Conservation (phyloP, 257 asterid species). For the Leptodermis oblonga region DNA sequence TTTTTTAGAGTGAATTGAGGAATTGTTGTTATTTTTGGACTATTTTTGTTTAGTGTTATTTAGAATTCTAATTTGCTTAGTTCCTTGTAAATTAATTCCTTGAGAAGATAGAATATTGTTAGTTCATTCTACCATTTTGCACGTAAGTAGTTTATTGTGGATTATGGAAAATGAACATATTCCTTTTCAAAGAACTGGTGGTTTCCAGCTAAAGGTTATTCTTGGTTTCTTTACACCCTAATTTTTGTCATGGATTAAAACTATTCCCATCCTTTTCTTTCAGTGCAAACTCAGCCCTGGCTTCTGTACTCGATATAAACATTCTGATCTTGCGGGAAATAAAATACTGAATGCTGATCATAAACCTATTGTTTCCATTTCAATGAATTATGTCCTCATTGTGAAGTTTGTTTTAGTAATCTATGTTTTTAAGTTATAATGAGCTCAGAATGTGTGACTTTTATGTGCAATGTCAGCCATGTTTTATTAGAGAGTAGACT, state of each 20-base stretch:
- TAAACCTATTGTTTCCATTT: not conserved
- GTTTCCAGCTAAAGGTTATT: not conserved
- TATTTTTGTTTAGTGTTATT: not conserved
- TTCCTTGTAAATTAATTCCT: no score
- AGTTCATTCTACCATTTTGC: not conserved
- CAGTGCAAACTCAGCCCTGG: no score
- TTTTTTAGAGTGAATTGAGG: not conserved
- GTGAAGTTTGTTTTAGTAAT: not conserved
- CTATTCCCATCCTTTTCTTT: not conserved
- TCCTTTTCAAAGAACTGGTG: not conserved
- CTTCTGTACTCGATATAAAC: not conserved
- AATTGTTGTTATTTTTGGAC: not conserved
- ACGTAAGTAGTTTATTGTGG: not conserved
- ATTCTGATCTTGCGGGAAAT: not conserved
- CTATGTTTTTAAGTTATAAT: not conserved
- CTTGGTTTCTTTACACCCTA: not conserved
- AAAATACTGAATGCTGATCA: not conserved
- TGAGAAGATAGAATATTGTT: no score
- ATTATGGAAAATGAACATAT: not conserved
- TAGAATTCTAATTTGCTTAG: not conserved
- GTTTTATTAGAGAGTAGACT: not conserved
- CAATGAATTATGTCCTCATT: not conserved
- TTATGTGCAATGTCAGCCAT: not conserved
- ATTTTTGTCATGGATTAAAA: not conserved
- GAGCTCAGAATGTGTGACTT: slow-evolving; percentile 4